Base-by-base conservation (phyloP, 2,329 filamentous ascomycete species). In the Exutisphaerella laricina region DNA sequence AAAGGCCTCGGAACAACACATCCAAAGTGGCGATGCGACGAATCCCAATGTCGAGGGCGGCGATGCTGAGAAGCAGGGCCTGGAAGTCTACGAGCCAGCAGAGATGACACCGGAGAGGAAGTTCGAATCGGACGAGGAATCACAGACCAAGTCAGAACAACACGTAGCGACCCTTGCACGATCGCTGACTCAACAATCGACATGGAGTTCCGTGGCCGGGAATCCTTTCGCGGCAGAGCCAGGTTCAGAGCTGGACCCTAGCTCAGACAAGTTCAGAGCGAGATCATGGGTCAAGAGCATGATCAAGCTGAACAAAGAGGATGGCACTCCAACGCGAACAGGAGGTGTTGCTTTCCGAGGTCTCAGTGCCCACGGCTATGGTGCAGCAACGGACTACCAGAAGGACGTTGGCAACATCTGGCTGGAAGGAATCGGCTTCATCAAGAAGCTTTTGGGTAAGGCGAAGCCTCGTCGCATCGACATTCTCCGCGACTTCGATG, bases 401-500 rank as follows among this genome's bases (percentile, higher is more conserved):
- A 72, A 72, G 54, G 71, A 66, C 51, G 70, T 74, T 5, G 67
- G 64, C 43, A 74, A 73, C 45, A 55, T 73, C 36, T 67, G 62
- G 59, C 48, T 73, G 1, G 67, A 71, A 40, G 59, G 48, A 4
- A 49, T 66, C 17, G 67, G 66, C 9, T 35, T 67, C 1, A 55
- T 61, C 30, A 66, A 65, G 57, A 66, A 58, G 41, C 16, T 56
- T 4, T 36, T 64, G 4, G 60, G 63, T 3, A 34, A 57, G 35
- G 53, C 38, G 3, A 54, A 60, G 46, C 57, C 58, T 3, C 55
- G 59, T 5, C 52, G 58, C 29, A 66, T 66, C 51, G 79, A 87
- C 55, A 87, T 87, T 53, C 65, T 87, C 47, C 77, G 73, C 49
- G 68, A 78, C 55, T 79, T 85, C 43, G 81, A 86, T 50, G 83